Evolutionary conservation across 2,329 filamentous ascomycete species (phyloP), one percentile per base, ranked within the genome.

Genomic region (Alternaria consortialis): DNA sequence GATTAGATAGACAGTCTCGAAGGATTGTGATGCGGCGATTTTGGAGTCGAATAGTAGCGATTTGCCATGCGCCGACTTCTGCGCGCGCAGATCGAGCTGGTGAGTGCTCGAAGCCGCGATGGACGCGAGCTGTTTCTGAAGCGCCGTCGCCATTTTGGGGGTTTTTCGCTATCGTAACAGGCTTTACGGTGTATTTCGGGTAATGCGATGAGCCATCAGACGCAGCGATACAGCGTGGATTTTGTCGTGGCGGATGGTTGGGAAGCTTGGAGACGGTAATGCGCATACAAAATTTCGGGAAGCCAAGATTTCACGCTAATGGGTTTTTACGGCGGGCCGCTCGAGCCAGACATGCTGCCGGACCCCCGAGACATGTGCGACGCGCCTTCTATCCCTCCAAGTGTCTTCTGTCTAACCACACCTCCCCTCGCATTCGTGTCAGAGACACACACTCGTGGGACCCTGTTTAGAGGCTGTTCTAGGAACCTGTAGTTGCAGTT

Each of bases 31-130:
- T 6, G 91, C 90, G 52, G 95, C 95, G 70, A 94, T 85, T 75
- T 89, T 88, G 62, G 91, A 87, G 71, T 97, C 94, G 83, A 97
- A 99, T 61, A 99, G 92, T 63, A 99, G 83, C 54, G 95, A 99
- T 80, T 97, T 94, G 67, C 92, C 92, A 81, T 99, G 95, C 65
- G 92, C 89, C 63, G 91, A 88, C 80, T 93, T 94, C 82, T 97
- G 93, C 73, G 94, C 92, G 81, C 96, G 97, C 71, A 97, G 86
- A 77, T 98, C 92, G 74, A 98, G 87, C 70, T 94, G 91, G 77
- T 94, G 90, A 71, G 94, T 97, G 72, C 93, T 97, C 75, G 91
- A 92, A 68, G 91, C 90, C 71, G 94, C 92, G 77, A 99, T 94
- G 77, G 92, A 89, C 84, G 94, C 92, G 83, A 99, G 85, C 86